phyloP scores from a whole-genome alignment of 352 stramenopile species.

The Thalassiosira exigua region DNA sequence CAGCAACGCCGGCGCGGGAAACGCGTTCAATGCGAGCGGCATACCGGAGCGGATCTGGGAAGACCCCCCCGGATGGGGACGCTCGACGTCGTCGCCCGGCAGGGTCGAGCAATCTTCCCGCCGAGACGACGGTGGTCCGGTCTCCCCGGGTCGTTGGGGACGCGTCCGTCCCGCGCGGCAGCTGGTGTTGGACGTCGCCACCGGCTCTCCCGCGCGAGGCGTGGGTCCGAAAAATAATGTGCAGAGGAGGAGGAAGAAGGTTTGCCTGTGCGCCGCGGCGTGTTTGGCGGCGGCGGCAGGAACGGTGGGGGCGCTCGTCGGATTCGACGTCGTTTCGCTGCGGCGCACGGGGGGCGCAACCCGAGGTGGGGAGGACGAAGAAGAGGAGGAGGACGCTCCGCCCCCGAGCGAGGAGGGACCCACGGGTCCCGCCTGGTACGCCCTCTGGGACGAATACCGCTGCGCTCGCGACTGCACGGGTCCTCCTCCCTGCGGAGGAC shows the following conservation, averaged over 20 bases:
- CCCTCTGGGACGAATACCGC: not conserved
- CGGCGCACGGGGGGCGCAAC: too few relatives aligned
- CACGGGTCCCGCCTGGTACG: not conserved
- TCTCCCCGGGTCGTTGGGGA: not conserved
- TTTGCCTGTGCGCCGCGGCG: not conserved
- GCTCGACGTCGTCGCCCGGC: too few relatives aligned
- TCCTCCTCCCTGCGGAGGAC: not conserved
- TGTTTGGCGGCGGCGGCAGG: not conserved
- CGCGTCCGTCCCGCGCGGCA: not conserved
- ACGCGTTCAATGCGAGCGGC: not conserved
- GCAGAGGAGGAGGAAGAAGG: not conserved
- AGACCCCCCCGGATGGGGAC: too few relatives aligned
- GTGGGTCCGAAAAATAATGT: not conserved
- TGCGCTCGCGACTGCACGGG: not conserved
- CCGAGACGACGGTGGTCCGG: not conserved
- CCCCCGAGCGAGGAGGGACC: not conserved
- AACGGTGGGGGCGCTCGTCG: not conserved
- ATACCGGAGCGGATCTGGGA: too few relatives aligned
- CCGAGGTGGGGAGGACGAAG: not conserved
- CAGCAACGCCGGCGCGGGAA: not conserved
- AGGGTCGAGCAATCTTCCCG: not conserved
- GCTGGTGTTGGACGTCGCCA: not conserved
- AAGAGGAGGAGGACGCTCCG: too few relatives aligned
- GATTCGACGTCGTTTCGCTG: not conserved
- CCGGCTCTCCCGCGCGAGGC: not conserved